phyloP scores from a whole-genome alignment of 306 rosid genomes.

The Cicer arietinum region DNA sequence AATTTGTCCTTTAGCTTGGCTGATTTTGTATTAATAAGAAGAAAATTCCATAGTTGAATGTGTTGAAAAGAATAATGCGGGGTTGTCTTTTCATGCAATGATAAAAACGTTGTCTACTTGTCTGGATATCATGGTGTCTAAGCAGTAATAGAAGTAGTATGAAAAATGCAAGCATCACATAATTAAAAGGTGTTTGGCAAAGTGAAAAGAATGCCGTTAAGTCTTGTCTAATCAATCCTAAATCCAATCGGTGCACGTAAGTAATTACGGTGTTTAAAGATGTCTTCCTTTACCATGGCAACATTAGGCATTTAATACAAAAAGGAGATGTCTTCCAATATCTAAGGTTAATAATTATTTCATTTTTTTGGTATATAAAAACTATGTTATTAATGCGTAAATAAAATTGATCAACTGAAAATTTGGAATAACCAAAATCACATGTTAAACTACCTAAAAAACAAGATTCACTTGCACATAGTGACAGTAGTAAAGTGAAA shows the following conservation, averaged over 20 bases:
- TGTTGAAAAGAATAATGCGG: not conserved
- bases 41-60: no score
- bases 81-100: conserved; percentile 35
- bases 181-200: conserved; percentile 45
- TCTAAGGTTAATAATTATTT: not conserved
- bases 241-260: conserved; percentile 39
- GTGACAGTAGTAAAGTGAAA: not conserved
- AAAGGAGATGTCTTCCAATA: not conserved
- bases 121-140: conserved; percentile 41
- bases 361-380: no score
- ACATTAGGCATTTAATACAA: conserved; percentile 5
- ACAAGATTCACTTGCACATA: not conserved
- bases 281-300: conserved; percentile 45
- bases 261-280: conserved; percentile 44
- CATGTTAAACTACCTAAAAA: not conserved
- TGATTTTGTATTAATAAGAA: no score
- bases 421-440: no score
- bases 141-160: not conserved
- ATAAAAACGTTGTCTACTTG: conserved; percentile 45
- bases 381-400: no score
- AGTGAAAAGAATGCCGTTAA: conserved; percentile 35
- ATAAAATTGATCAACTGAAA: no score
- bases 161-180: conserved; percentile 35
- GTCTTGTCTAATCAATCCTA: conserved; percentile 30
- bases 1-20: no score